Base-by-base conservation (phyloP, 306 rosid genomes). In the Dalbergia cultrata region DNA sequence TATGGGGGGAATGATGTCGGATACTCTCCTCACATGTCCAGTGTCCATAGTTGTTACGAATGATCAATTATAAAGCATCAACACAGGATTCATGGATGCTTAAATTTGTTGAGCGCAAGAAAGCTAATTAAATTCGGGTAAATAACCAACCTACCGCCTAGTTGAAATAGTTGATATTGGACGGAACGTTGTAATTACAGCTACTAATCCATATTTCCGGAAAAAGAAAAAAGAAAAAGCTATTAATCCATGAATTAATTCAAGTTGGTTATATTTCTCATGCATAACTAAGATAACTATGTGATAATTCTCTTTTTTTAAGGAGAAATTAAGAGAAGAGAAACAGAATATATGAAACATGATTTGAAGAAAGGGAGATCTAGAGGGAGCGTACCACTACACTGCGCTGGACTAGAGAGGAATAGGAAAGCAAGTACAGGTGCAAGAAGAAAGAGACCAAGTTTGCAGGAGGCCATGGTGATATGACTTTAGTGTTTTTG, bases 401-500 rank as follows among this genome's bases (percentile, higher is more conserved):
- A 81, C 0, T 70, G 81, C 18, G 18, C 72, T 19, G 88, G 81
- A 66, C 0, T 44, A 39, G 81, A 81, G 66, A 87, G 72, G 70
- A 81, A 5, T 9, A 78, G 72, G 72, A 80, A 80, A 57, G 74
- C 37, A 34, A 76, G 33, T 6, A 73, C 0, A 13, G 41, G 26
- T 37, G 71, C 67, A 52, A 84, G 78, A 66, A 81, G 80, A 59
- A 84, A 22, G 66, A 58, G 59, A 52, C 5, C 37, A 65, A 35
- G 81, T 72, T 72, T 83, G 87, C 76, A 59, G 76, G 67, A 67
- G 12, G 64, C 84, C 88, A 87, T 87, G 73, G 44, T 47, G 76
- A 33, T 37, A 37, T 37, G 41, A 37, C 41, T 37, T 37, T 0
- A 49, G 53, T 10, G 14, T 47, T 41, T 43, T 4, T 16, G 6